These are phyloP conservation scores for Parathielavia hyrcaniae DNA, from an alignment of 495 filamentous ascomycete genomes.

Conservation along the genomic window DNA sequence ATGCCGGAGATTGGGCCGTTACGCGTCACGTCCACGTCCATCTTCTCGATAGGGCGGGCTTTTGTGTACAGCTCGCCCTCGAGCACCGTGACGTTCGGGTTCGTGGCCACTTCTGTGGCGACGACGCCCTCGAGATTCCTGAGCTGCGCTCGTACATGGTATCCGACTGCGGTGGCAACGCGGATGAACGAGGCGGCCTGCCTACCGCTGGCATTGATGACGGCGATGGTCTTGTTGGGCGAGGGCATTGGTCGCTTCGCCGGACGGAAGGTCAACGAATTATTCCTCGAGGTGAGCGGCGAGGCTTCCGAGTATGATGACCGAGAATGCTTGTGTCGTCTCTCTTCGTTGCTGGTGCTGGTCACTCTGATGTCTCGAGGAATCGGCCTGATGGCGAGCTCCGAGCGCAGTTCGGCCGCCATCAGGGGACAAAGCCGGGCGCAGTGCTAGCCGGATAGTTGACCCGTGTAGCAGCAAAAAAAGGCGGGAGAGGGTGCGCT, in stretches of 20 bases:
- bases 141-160: constrained; percentile 82
- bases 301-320: constrained; percentile 49
- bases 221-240: constrained; percentile 71
- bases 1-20: constrained; percentile 43
- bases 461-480: background rate
- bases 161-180: constrained; percentile 85
- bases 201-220: constrained; percentile 87
- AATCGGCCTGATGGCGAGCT: constrained; percentile 39
- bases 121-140: constrained; percentile 75
- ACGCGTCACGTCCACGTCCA: constrained; percentile 39
- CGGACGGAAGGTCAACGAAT: constrained; percentile 46
- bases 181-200: constrained; percentile 91
- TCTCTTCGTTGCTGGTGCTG: constrained; percentile 29
- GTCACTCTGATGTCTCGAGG: constrained; percentile 30
- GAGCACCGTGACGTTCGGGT: constrained; percentile 79
- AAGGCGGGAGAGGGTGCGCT: background rate
- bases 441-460: background rate
- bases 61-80: constrained; percentile 70
- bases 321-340: constrained; percentile 47
- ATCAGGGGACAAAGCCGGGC: constrained; percentile 25
- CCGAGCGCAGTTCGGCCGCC: constrained; percentile 36
- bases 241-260: constrained; percentile 48
- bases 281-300: constrained; percentile 45
- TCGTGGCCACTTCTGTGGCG: constrained; percentile 68
- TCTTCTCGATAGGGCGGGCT: constrained; percentile 41